Evolutionary conservation across 2,329 filamentous ascomycete species (phyloP).

Genomic region (Lachnellula willkommii): DNA sequence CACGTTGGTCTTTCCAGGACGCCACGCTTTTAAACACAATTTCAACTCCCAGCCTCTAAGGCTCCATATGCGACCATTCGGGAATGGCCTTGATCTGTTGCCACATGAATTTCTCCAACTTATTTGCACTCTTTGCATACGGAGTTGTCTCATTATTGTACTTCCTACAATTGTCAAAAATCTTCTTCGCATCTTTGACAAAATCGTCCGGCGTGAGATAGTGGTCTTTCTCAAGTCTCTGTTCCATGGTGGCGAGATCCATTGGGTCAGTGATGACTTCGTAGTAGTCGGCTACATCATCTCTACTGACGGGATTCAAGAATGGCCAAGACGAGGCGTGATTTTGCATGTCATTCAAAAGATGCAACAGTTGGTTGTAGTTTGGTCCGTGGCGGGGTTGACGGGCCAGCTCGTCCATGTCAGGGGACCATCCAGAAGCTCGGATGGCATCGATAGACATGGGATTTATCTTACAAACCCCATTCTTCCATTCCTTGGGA

Average conservation of each 20-base stretch:
- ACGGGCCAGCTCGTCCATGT: conserved; percentile 95
- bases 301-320: conserved; percentile 84
- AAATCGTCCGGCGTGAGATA: conserved; percentile 93
- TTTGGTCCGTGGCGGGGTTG: conserved; percentile 94
- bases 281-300: conserved; percentile 98
- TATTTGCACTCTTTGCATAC: conserved; percentile 92
- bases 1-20: not conserved
- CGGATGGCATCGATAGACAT: conserved; percentile 83
- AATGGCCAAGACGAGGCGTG: conserved; percentile 93
- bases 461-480: conserved; percentile 71
- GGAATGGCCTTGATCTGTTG: conserved; percentile 84
- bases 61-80: conserved; percentile 66
- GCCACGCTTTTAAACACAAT: not conserved
- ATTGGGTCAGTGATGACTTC: conserved; percentile 97
- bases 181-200: conserved; percentile 76
- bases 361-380: conserved; percentile 86
- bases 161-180: conserved; percentile 90
- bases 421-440: conserved; percentile 88
- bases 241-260: conserved; percentile 94
- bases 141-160: conserved; percentile 96
- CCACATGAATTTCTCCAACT: conserved; percentile 94
- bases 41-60: conserved; percentile 8
- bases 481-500: conserved; percentile 79
- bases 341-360: conserved; percentile 93
- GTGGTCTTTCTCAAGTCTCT: conserved; percentile 86